Evolutionary conservation across 495 filamentous ascomycete species (phyloP), one percentile per base, ranked within the genome.

Genomic region (Neurospora sp.): DNA sequence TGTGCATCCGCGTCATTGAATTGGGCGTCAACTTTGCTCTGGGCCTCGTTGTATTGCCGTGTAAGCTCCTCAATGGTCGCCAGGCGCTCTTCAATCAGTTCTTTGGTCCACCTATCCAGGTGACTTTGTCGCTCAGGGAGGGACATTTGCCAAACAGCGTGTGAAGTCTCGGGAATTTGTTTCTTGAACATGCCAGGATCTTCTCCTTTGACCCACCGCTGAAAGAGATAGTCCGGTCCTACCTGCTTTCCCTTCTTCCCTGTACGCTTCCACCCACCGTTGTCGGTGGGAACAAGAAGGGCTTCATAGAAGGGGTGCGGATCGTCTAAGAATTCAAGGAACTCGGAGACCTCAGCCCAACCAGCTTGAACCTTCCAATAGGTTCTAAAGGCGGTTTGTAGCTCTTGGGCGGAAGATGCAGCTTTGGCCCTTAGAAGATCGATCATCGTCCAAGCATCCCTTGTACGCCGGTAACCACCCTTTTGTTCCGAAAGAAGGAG

Each of bases 251-350:
- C 87, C 14, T 74, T 40, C 45, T 78, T 81, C 0, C 85, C 87
- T 3, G 74, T 74, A 10, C 37, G 35, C 18, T 48, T 77, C 85
- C 87, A 86, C 35, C 85, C 83, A 75, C 82, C 73, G 7, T 81
- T 72, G 4, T 74, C 69, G 18, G 78, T 68, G 0, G 89, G 90
- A 0, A 89, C 70, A 1, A 27, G 74, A 9, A 94, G 83, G 0
- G 90, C 90, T 3, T 89, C 83, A 73, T 83, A 89, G 74, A 87
- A 93, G 3, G 81, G 79, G 0, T 76, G 72, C 31, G 89, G 85
- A 12, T 87, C 82, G 3, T 82, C 77, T 0, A 81, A 80, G 76
- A 93, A 93, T 73, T 93, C 88, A 1, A 93, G 81, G 74, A 86
- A 87, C 8, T 91, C 87, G n/a, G 91, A 77, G 0, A 94, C 65